phyloP scores from a whole-genome alignment of 176 grass and related monocot genomes.

The Calamus simplicifolius region DNA sequence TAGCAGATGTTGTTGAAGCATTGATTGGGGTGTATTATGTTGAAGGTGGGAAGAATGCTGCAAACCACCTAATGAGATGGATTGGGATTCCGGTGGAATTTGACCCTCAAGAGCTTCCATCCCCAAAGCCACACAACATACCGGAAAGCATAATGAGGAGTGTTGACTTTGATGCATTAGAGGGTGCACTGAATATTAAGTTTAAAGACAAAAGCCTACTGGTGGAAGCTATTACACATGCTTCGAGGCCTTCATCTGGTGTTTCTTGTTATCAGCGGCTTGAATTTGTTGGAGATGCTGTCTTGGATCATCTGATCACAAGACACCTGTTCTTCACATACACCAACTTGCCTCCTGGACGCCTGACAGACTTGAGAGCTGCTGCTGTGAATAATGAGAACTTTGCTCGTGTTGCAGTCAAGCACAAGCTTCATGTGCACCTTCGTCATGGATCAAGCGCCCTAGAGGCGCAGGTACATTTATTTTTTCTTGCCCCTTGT shows the following conservation, averaged over 20 bases:
- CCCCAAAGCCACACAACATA: constrained; percentile 69
- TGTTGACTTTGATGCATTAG: constrained; percentile 76
- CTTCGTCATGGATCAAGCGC: constrained; percentile 96
- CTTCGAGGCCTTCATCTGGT: constrained; percentile 86
- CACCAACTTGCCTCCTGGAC: constrained; percentile 85
- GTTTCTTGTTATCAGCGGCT: constrained; percentile 96
- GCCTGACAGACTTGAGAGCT: constrained; percentile 85
- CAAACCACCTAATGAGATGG: constrained; percentile 98
- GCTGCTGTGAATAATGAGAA: constrained; percentile 99
- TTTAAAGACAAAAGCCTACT: constrained; percentile 77
- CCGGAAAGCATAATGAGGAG: constrained; percentile 76
- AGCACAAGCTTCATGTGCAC: constrained; percentile 72
- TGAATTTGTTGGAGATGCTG: constrained; percentile 98
- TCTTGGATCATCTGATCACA: constrained; percentile 96
- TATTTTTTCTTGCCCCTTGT: neutral
- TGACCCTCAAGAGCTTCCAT: constrained; percentile 60
- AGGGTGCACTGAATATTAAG: constrained; percentile 55
- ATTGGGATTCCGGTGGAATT: constrained; percentile 87
- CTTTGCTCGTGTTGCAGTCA: constrained; percentile 90
- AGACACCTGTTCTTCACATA: constrained; percentile 89
- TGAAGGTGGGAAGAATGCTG: constrained; percentile 75
- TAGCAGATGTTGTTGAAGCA: constrained; percentile 97
- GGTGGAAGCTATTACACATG: constrained; percentile 92
- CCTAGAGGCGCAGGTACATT: constrained; percentile 75
- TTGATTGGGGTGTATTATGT: constrained; percentile 97